These are phyloP conservation scores for Biancaea sappan DNA, from an alignment of 306 rosid genomes.

Conservation along the genomic window DNA sequence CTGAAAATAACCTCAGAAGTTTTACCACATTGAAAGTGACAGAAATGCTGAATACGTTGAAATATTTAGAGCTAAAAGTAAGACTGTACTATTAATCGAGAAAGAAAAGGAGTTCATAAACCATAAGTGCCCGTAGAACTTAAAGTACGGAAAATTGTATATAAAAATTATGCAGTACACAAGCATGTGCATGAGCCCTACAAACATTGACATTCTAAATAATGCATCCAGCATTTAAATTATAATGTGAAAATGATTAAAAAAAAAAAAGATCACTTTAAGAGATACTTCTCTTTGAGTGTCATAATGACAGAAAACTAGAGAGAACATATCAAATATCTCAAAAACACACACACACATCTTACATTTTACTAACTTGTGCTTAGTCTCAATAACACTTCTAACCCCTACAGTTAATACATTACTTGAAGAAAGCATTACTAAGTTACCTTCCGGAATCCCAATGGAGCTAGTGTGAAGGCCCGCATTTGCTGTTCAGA, in stretches of 20 bases:
- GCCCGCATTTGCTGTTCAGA: slow-evolving; percentile 87
- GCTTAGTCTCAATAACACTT: neutral
- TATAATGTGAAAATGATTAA: slow-evolving; percentile 8
- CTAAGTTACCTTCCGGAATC: slow-evolving; percentile 74
- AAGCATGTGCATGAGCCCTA: slow-evolving; percentile 18
- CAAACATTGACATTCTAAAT: slow-evolving; percentile 3
- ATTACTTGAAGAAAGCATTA: neutral
- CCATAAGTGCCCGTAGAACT: slow-evolving; percentile 7
- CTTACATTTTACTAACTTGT: neutral
- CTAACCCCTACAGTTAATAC: neutral
- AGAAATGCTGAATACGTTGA: neutral
- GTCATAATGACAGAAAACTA: neutral
- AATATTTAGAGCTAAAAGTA: slow-evolving; percentile 2
- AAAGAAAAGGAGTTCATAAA: neutral
- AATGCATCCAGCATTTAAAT: slow-evolving; percentile 24
- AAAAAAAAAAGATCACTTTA: slow-evolving; percentile 27
- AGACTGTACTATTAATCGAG: slow-evolving; percentile 13
- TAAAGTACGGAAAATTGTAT: slow-evolving; percentile 18
- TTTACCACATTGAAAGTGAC: slow-evolving; percentile 20
- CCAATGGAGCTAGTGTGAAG: slow-evolving; percentile 73
- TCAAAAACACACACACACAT: no score
- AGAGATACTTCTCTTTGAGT: neutral
- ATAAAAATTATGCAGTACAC: neutral
- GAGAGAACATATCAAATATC: slow-evolving; percentile 15
- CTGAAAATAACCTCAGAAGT: slow-evolving; percentile 9